A percentile compares a stretch with the other conserved stretches of the same genome.
These are phyloP conservation scores for Amaranthus tricolor DNA, from an alignment of 179 eudicot species.

Conservation along the genomic window DNA sequence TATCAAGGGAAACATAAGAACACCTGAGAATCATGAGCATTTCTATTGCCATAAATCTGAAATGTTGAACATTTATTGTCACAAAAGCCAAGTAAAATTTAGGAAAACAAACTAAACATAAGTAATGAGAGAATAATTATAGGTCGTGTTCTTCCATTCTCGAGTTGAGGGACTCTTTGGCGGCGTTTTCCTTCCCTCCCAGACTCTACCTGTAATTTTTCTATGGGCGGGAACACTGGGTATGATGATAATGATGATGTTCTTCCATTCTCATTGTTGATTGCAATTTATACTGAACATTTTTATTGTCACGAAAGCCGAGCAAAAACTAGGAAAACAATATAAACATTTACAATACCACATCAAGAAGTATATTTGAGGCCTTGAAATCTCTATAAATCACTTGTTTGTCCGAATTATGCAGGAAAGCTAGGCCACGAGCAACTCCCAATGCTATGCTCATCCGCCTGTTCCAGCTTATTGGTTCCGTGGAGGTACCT, in stretches of 20 bases:
- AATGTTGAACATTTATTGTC: no score
- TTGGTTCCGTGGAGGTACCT: conserved; percentile 31
- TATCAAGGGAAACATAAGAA: background rate
- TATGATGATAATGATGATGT: no score
- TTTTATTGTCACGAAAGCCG: background rate
- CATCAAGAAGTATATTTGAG: conserved; percentile 61
- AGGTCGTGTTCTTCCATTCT: no score
- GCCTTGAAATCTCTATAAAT: conserved; percentile 63
- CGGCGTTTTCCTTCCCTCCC: no score
- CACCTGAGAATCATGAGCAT: conserved; percentile 1
- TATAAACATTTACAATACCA: conserved; percentile 24
- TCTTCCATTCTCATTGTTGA: background rate
- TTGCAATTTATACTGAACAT: background rate
- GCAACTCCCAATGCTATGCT: conserved; percentile 58
- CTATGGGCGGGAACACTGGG: no score
- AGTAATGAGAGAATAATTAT: background rate
- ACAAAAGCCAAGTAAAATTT: no score
- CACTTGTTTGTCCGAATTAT: conserved; percentile 36
- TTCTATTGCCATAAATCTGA: no score
- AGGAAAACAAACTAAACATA: no score
- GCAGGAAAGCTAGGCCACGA: conserved; percentile 62
- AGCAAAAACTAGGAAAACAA: background rate
- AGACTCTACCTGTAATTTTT: no score
- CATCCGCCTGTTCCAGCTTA: conserved; percentile 45
- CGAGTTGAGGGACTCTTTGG: no score